Base-by-base conservation (phyloP, 139 green algal species). In the Yamagishiella unicocca region DNA sequence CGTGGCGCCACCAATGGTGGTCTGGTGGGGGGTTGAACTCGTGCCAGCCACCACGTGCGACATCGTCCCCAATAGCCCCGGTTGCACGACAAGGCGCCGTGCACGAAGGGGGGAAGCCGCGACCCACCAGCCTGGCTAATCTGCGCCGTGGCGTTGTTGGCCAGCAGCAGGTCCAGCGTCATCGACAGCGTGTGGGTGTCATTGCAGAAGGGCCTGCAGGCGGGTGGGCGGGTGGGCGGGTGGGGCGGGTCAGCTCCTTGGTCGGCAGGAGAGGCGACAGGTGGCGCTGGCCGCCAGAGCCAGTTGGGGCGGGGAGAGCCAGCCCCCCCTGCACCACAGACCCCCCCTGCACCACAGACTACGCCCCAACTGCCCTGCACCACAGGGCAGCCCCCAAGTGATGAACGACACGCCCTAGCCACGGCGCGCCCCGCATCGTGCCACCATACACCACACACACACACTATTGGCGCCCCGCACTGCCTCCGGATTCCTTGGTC, bases 151-250 rank as follows among this genome's bases (percentile, higher is more conserved):
- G 29, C 73, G 73, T 81, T 81, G 73, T 64, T 42, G 10, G 43
- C 12, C 24, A 84, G 78, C 54, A 55, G 35, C 37, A 84, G 78
- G 25, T 42, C 12, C 8, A 84, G 78, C 31, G 58, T 31, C 19
- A 84, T 42, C 8, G 2, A 2, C 22, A 84, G 78, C 29, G 55
- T 50, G 55, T 84, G 40, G 58, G 40, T 45, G 42, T 61, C 58
- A 58, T 74, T 74, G 78, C 78, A 84, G n/a, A 84, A 84, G 42
- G 78, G 78, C 74, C 74, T 82, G 74, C 10, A 46, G 42, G 25
- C 19, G 71, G 10, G 50, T 58, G 12, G 17, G 14, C 17, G 17
- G 14, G 17, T 17, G 17, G 12, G 50, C 50, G 50, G 50, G 12
- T 12, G 12, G 17, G 14, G 50, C 12, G 17, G 50, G 50, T 58